A percentile compares a stretch with the other conserved stretches of the same genome.
Evolutionary conservation across 805 yeast species (phyloP).

Genomic region (Candida xyloterini): DNA sequence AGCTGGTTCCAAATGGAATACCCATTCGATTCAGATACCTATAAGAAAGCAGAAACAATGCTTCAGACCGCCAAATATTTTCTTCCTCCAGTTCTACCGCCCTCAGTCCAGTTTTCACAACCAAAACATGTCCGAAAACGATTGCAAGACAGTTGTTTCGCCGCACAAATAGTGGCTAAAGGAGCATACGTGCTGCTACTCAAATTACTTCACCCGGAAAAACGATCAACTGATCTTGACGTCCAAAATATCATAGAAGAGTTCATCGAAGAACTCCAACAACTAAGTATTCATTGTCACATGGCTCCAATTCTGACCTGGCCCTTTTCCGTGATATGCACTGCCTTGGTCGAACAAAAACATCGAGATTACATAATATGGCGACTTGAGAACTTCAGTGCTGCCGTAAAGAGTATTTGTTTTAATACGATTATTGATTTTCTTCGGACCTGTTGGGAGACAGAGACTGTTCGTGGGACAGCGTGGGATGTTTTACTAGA

Average conservation of each 20-base stretch:
- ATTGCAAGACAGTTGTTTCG: conserved; percentile 17
- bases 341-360: conserved; percentile 9
- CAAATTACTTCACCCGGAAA: conserved; percentile 14
- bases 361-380: conserved; percentile 14
- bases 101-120: conserved; percentile 10
- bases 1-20: conserved; percentile 31
- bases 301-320: conserved; percentile 12
- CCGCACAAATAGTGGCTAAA: conserved; percentile 15
- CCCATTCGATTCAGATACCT: conserved; percentile 11
- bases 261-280: conserved; percentile 10
- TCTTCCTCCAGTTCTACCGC: conserved; percentile 20
- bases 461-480: conserved; percentile 1
- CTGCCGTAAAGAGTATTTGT: conserved; percentile 8
- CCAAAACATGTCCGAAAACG: conserved; percentile 19
- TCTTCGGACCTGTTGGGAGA: conserved; percentile 16
- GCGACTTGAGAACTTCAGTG: conserved; percentile 12
- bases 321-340: conserved; percentile 18
- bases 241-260: conserved; percentile 7
- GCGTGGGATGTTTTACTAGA: conserved; percentile 5
- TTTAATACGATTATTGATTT: conserved; percentile 12
- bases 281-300: conserved; percentile 12
- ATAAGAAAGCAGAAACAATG: conserved; percentile 1
- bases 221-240: conserved; percentile 4
- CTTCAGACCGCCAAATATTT: conserved; percentile 11
- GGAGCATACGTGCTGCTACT: conserved; percentile 12